Base-by-base conservation (phyloP, 768 basidiomycete genomes). In the Boletus sp. region DNA sequence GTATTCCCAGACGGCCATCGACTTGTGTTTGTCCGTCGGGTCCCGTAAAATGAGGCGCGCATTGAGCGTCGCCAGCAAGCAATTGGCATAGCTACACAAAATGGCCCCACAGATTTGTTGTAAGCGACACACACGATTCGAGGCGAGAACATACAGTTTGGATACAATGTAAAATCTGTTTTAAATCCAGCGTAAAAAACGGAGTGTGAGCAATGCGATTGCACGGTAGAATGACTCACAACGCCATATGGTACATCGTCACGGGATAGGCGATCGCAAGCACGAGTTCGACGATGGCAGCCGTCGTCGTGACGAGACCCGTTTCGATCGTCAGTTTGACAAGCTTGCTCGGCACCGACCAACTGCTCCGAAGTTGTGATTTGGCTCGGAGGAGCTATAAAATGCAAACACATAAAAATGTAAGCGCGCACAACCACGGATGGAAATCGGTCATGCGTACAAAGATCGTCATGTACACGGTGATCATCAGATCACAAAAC, bases 41-140 rank as follows among this genome's bases (percentile, higher is more conserved):
- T 2, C 27, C 8, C 42, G 46, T 9, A 56, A 29, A 3, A 40
- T 14, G 23, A 42, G 47, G n/a, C 48, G 47, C 5, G 47, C 49
- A 25, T 61, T 53, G 11, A 57, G 46, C 11, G 47, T 56, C 19
- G 50, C 50, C 14, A 56, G 23, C 21, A 56, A 17, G 13, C 59
- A 60, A 46, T 60, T 60, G 30, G 58, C 58, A n/a, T 61, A 56
- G 7, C 59, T 54, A 23, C 17, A 38, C 25, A 10, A 27, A 9
- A 17, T 4, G 19, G 11, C 39, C 39, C 41, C 25, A 25, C 25
- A 8, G 14, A 19, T 14, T 41, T 10, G 21, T 21, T 41, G 25
- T 25, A 9, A 10, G 42, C 27, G 15, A 17, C 27, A 10, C 25
- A 17, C 17, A 10, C 27, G 17, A 11, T 17, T 27, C 10, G 43